These are phyloP conservation scores for Thymus quinquecostatus DNA, from an alignment of 257 asterid species.

Conservation along the genomic window DNA sequence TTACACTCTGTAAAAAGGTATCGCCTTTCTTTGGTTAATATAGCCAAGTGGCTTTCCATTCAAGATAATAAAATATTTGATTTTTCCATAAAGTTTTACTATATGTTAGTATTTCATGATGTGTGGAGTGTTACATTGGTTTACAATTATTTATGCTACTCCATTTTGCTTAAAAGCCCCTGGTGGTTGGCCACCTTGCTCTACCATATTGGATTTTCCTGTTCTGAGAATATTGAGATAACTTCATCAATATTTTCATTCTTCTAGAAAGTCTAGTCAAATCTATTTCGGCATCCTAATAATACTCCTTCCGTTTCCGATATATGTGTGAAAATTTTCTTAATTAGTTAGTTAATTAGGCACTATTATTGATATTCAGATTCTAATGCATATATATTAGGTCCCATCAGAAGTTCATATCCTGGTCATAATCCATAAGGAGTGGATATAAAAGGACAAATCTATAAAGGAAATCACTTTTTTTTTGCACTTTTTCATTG, in stretches of 20 bases:
- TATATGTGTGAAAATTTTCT: too few relatives aligned
- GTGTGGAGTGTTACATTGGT: conserved; percentile 6
- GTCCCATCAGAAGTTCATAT: not conserved
- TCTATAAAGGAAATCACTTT: conserved; percentile 4
- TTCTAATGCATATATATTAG: too few relatives aligned
- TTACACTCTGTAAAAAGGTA: conserved; percentile 32
- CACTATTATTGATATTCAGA: not conserved
- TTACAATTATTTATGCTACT: conserved; percentile 8
- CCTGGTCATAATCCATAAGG: conserved; percentile 1
- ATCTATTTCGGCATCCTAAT: not conserved
- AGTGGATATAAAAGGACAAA: not conserved
- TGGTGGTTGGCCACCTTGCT: conserved; percentile 30
- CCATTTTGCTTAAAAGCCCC: conserved; percentile 6
- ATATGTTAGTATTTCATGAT: conserved; percentile 15
- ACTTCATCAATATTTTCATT: not conserved
- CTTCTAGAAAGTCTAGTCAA: conserved; percentile 10
- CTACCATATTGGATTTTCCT: conserved; percentile 10
- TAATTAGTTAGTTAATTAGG: not conserved
- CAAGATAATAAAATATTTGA: conserved; percentile 17
- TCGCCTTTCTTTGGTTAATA: conserved; percentile 27
- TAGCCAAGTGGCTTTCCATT: conserved; percentile 22
- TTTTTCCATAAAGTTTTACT: not conserved
- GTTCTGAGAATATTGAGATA: conserved; percentile 13
- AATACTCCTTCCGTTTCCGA: too few relatives aligned
- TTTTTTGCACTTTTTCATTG: not conserved